phyloP scores from a whole-genome alignment of 495 filamentous ascomycete genomes.

The Podospora conica region DNA sequence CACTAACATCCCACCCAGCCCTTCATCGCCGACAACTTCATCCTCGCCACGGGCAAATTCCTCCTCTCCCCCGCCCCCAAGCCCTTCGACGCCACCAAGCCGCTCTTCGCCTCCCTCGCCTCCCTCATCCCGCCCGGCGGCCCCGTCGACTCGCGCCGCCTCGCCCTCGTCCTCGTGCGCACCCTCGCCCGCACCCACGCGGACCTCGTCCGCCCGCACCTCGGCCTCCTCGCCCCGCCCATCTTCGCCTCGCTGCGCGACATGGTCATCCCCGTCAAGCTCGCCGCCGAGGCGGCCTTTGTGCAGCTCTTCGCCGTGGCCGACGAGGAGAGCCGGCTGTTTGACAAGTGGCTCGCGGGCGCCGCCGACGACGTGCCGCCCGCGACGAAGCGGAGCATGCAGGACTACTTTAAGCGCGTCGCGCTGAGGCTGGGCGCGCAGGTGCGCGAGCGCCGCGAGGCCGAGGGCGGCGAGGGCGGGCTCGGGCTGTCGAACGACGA shows the following conservation, averaged over 20 bases:
- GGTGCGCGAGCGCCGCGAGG: conserved; percentile 79
- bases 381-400: conserved; percentile 79
- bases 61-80: conserved; percentile 61
- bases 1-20: conserved; percentile 43
- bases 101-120: conserved; percentile 70
- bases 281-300: conserved; percentile 92
- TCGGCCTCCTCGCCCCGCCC: conserved; percentile 68
- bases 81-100: conserved; percentile 63
- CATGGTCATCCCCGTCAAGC: conserved; percentile 89
- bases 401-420: conserved; percentile 94
- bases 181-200: conserved; percentile 71
- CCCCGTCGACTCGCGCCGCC: conserved; percentile 73
- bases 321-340: conserved; percentile 75
- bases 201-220: conserved; percentile 71
- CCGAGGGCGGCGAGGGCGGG: conserved; percentile 82
- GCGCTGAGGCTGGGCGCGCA: conserved; percentile 74
- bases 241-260: conserved; percentile 90
- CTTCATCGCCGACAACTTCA: conserved; percentile 80
- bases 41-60: conserved; percentile 93
- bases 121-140: conserved; percentile 67
- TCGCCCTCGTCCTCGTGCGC: conserved; percentile 83
- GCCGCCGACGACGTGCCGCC: conserved; percentile 49
- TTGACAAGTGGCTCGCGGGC: conserved; percentile 74
- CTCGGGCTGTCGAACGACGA: conserved; percentile 83
- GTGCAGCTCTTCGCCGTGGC: conserved; percentile 90